Percentiles rank a stretch among this genome's conserved stretches.
These are phyloP conservation scores for Claviceps lovelessii DNA, from an alignment of 2,329 filamentous ascomycete genomes.

Conservation along the genomic window DNA sequence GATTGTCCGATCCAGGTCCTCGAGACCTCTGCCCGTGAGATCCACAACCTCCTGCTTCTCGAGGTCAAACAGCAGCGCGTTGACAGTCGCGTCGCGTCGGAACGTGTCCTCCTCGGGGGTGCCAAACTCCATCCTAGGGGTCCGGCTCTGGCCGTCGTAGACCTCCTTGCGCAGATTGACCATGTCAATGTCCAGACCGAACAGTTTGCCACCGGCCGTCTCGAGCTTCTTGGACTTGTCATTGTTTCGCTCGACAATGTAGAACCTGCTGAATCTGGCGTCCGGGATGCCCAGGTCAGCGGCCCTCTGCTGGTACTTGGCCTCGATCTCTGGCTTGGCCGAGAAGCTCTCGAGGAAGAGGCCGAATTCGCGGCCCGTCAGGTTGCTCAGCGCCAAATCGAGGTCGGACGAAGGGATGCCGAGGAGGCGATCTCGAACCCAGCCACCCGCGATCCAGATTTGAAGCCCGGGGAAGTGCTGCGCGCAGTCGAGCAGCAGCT, in stretches of 20 bases:
- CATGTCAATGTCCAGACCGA: conserved; percentile 9
- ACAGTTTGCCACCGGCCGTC: conserved; percentile 7
- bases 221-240: conserved; percentile 9
- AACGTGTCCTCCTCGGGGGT: conserved; percentile 8
- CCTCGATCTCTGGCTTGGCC: not conserved
- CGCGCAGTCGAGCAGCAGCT: conserved; percentile 6
- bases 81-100: conserved; percentile 9
- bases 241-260: conserved; percentile 6
- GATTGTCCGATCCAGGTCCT: conserved; percentile 5
- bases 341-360: conserved; percentile 5
- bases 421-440: conserved; percentile 10
- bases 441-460: conserved; percentile 10
- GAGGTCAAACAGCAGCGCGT: conserved; percentile 8
- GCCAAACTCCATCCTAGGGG: conserved; percentile 9
- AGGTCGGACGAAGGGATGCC: conserved; percentile 8
- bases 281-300: conserved; percentile 2
- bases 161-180: conserved; percentile 10
- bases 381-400: conserved; percentile 7
- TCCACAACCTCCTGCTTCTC: conserved; percentile 8
- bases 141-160: conserved; percentile 7
- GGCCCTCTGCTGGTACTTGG: conserved; percentile 2
- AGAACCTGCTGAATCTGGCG: conserved; percentile 3
- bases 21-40: conserved; percentile 5
- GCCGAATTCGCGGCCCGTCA: conserved; percentile 8
- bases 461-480: conserved; percentile 6